Evolutionary conservation across 75 land plant genomes (phyloP), one percentile per base, ranked within the genome.

Genomic region (Pinus albicaulis): DNA sequence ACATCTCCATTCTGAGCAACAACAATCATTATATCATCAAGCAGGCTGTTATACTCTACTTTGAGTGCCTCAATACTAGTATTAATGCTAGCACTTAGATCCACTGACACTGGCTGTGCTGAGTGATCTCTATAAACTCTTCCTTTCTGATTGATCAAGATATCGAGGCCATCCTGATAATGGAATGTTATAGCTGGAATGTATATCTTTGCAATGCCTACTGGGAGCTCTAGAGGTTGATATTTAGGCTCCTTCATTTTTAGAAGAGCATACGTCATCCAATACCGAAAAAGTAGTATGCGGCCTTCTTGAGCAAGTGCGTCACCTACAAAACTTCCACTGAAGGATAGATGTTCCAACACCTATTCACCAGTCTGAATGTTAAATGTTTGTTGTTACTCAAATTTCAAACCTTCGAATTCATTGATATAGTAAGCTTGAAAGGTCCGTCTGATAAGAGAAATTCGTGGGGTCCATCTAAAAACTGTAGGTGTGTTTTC

Each of bases 401-500:
- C 94, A 78, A 98, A 98, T 58, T 92, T 44, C 20, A 98, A 92
- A 28, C 99, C 94, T 14, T 73, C 81, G 81, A 98, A 98, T 68
- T 98, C 99, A 75, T 95, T 98, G 76, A 95, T 86, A 79, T 94
- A 92, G 20, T 95, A 83, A 22, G 92, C 99, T 81, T 98, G 94
- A 80, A 98, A 98, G 1, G 99, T 98, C 99, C 99, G 95, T 88
- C 99, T 83, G 69, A 98, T 95, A 53, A 98, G 94, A 73, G 99
- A 98, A 66, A 89, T 91, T 15, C 83, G 85, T 44, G 99, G 98
- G 75, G 95, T 92, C 96, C 99, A 98, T 20, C 96, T 91, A 78
- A 98, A 98, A 55, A 93, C 75, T 13, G 86, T 72, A 38, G 98
- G 99, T 7, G 98, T 89, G 73, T 98, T 98, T 23, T 95, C 98